phyloP scores from a whole-genome alignment of 1,284 basidiomycete species.

The Rhizoctonia solani region DNA sequence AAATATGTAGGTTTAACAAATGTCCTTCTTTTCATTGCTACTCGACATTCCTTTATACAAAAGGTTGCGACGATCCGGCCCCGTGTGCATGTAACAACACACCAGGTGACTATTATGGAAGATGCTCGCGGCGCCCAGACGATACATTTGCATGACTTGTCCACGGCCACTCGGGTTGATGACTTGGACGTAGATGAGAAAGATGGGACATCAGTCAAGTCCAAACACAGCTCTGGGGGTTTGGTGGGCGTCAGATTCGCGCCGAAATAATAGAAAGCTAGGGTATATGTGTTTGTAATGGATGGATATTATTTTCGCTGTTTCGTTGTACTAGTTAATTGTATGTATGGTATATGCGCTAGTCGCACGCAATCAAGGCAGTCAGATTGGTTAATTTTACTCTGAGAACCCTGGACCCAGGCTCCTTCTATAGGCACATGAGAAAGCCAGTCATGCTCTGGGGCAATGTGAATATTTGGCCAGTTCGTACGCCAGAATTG shows the following conservation, averaged over 20 bases:
- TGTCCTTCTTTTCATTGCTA: conserved; percentile 27
- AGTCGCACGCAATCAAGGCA: background rate
- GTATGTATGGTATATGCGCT: conserved; percentile 2
- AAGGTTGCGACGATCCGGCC: conserved; percentile 11
- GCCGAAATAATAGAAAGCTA: background rate
- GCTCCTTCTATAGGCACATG: too few species aligned
- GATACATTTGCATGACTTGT: conserved; percentile 29
- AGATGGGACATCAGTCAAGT: background rate
- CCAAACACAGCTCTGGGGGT: conserved; percentile 1
- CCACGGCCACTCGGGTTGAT: background rate
- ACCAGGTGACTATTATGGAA: conserved; percentile 21
- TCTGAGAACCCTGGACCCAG: too few species aligned
- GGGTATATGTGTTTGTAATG: background rate
- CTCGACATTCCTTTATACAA: conserved; percentile 26
- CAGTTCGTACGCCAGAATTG: too few species aligned
- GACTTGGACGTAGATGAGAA: conserved; percentile 21
- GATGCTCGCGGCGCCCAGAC: conserved; percentile 19
- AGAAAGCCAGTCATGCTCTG: too few species aligned
- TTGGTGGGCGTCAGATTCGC: conserved; percentile 6
- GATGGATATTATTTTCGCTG: background rate
- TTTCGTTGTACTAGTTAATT: background rate
- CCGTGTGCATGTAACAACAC: conserved; percentile 11
- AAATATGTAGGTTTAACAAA: conserved; percentile 17
- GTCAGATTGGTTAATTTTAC: background rate
- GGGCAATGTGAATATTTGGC: too few species aligned